Conservation (phyloP, 23 red algal species). For the Chondrus crispus region DNA sequence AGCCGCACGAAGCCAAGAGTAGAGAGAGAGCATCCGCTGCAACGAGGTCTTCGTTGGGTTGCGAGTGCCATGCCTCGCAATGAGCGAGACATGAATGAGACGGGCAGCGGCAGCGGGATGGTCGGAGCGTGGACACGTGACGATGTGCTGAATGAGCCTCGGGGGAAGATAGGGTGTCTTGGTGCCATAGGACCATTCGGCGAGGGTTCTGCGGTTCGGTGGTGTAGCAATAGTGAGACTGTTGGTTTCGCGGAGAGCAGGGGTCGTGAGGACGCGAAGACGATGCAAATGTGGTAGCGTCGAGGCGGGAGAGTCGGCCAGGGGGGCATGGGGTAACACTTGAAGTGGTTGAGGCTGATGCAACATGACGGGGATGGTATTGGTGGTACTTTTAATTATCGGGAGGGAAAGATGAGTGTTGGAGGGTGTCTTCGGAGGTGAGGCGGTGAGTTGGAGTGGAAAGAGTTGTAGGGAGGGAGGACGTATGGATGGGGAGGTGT, state of each 20-base stretch:
- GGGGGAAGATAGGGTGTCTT: conserved; percentile 36
- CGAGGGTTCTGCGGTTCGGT: too few species aligned
- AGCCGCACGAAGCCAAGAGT: conserved; percentile 20
- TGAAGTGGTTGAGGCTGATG: neutral
- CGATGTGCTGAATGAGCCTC: neutral
- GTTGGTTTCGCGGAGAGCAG: neutral
- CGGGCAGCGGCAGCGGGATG: neutral
- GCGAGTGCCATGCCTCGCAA: conserved; percentile 64
- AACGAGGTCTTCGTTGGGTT: conserved; percentile 51
- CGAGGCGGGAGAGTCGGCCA: neutral
- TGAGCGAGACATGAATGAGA: conserved; percentile 59
- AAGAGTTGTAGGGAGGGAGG: neutral
- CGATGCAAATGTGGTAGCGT: neutral
- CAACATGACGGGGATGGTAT: neutral
- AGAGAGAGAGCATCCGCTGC: conserved; percentile 39
- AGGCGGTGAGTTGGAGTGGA: neutral
- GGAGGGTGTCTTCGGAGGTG: neutral
- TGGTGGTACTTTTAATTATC: neutral
- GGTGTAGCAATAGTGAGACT: neutral
- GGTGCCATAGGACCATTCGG: conserved; percentile 48
- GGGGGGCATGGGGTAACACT: neutral
- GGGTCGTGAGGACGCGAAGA: neutral
- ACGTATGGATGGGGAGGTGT: neutral
- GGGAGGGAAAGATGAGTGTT: neutral
- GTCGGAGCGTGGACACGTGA: neutral